Conservation (phyloP, 257 asterid genomes). For the Solanum stenotomum region DNA sequence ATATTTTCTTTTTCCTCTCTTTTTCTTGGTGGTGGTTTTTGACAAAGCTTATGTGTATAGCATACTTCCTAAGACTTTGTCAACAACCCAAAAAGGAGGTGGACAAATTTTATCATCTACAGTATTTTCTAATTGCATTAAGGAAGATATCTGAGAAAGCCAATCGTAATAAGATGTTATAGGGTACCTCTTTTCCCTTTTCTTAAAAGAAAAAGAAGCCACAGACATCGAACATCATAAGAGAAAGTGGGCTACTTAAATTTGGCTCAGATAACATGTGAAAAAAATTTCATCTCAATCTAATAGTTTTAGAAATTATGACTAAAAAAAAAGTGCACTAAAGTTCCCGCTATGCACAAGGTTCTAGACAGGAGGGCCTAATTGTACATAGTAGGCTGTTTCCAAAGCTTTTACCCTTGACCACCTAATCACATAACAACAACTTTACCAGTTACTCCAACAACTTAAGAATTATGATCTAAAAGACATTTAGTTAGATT, state of each 20-base stretch:
- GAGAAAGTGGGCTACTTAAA: neutral
- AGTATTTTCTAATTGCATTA: too few species aligned
- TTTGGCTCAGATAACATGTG: neutral
- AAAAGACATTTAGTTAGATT: neutral
- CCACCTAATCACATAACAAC: neutral
- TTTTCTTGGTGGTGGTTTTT: too few species aligned
- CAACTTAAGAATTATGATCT: neutral
- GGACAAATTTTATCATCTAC: too few species aligned
- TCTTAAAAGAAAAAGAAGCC: neutral
- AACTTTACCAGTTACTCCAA: too few species aligned
- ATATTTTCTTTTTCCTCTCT: too few species aligned
- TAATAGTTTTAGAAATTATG: neutral
- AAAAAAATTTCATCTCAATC: too few species aligned
- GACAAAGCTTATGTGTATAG: too few species aligned
- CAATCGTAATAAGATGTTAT: neutral
- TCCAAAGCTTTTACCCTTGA: too few species aligned
- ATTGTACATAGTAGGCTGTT: neutral
- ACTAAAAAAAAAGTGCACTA: neutral
- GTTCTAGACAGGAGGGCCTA: accelerated
- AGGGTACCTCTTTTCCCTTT: neutral
- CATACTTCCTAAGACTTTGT: too few species aligned
- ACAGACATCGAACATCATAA: neutral
- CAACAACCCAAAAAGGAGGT: too few species aligned
- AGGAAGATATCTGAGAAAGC: too few species aligned
- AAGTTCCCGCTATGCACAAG: neutral